Evolutionary conservation across 2,329 filamentous ascomycete species (phyloP), one percentile per base, ranked within the genome.

Genomic region (Epichloe scottii): DNA sequence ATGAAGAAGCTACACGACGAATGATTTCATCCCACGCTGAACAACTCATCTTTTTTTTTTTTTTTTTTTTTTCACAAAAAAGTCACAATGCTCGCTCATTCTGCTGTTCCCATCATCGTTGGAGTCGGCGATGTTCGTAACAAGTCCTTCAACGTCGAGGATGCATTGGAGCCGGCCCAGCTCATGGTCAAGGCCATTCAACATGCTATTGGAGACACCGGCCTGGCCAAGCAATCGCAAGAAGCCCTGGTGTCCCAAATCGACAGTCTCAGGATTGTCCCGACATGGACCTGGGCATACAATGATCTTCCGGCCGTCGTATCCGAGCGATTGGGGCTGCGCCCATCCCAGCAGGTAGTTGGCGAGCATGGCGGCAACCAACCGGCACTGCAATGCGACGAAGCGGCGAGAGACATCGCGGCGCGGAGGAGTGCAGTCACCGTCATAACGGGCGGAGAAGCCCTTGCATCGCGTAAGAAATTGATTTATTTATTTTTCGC

Each of bases 261-360:
- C 49, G 80, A 84, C 59, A 78, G 75, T 56, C 68, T 85, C 44
- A 69, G 75, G 42, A 73, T 83, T 4, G 79, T 84, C 10, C 72
- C 70, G 40, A 78, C 78, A 0, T 85, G 81, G 81, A 83, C 81
- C 0, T 84, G 81, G 81, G 74, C 76, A 0, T 85, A 85, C 59
- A 63, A 70, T 1, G 75, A 85, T 59, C 63, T 84, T 2, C 78
- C 81, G 0, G 70, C 68, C 5, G 64, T 79, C 1, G 60, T 86
- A 5, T 68, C 74, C 0, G 56, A 73, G 39, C 71, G 68, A 38
- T 62, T 85, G 3, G 69, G 67, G 0, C 66, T 78, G 3, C 61
- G 70, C 2, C 67, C 75, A 0, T 66, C 65, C 1, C 74, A 78
- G 57, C 71, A 67, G 46, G 63, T 68, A 26, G 73, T 77, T 53